These are phyloP conservation scores for Scleroderma bovista DNA, from an alignment of 768 basidiomycete genomes.

Conservation along the genomic window DNA sequence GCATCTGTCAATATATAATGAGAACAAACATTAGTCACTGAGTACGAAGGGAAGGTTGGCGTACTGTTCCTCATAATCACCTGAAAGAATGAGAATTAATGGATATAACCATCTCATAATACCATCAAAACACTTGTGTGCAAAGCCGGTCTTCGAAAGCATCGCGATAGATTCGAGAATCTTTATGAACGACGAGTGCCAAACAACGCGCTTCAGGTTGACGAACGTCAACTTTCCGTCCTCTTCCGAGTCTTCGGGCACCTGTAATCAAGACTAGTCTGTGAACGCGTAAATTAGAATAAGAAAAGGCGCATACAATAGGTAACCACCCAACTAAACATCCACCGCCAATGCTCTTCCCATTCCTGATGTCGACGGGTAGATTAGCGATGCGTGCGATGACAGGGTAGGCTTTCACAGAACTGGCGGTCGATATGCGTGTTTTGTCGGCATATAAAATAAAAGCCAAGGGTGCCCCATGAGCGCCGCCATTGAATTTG, in stretches of 20 bases:
- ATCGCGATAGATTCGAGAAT: constrained; percentile 23
- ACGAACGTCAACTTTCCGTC: constrained; percentile 24
- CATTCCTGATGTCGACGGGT: constrained; percentile 28
- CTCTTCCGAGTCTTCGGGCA: constrained; percentile 12
- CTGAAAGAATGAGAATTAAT: constrained; percentile 31
- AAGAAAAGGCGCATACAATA: no score
- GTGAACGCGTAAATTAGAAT: no score
- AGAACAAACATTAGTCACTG: no score
- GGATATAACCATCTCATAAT: constrained; percentile 28
- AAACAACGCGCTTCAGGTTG: constrained; percentile 30
- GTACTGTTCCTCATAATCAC: constrained; percentile 43
- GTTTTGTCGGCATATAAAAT: constrained; percentile 39
- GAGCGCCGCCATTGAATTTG: no score
- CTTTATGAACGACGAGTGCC: constrained; percentile 30
- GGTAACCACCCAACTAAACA: constrained; percentile 36
- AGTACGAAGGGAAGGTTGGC: constrained; percentile 25
- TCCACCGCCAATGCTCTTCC: constrained; percentile 28
- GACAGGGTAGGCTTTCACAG: constrained; percentile 34
- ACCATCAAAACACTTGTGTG: constrained; percentile 23
- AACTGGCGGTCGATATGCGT: constrained; percentile 32
- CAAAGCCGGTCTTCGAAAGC: constrained; percentile 17
- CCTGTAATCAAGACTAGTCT: no score
- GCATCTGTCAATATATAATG: constrained; percentile 18
- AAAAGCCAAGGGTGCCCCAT: constrained; percentile 24
- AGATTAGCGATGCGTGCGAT: constrained; percentile 30